Percentiles rank a stretch among this genome's conserved stretches.
phyloP scores from a whole-genome alignment of 1,139 yeast species.

The Suhomyces wounanorum region DNA sequence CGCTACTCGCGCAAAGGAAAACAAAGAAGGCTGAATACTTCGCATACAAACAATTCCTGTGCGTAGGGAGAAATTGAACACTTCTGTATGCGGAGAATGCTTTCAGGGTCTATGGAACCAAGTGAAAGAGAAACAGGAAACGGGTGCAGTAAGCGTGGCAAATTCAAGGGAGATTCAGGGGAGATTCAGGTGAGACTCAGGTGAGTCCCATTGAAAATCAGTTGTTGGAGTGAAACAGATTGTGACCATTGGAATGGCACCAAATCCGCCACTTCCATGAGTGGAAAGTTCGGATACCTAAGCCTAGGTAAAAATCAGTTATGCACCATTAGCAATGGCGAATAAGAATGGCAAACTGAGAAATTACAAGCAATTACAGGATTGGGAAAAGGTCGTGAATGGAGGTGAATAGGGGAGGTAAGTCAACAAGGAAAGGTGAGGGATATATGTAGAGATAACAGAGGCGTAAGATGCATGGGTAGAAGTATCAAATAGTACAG shows the following conservation, averaged over 20 bases:
- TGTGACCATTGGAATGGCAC: too few species aligned
- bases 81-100: too few species aligned
- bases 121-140: too few species aligned
- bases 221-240: too few species aligned
- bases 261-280: not conserved
- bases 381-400: conserved; percentile 2
- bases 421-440: conserved; percentile 3
- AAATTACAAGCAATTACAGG: not conserved
- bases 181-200: too few species aligned
- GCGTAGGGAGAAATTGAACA: too few species aligned
- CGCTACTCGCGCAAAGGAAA: not conserved
- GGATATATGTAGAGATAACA: not conserved
- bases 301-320: not conserved
- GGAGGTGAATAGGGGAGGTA: conserved; percentile 1
- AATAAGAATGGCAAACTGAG: not conserved
- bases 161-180: too few species aligned
- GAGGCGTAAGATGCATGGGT: not conserved
- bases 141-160: too few species aligned
- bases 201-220: too few species aligned
- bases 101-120: too few species aligned
- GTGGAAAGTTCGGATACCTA: not conserved
- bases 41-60: not conserved
- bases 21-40: not conserved
- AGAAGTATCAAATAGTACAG: conserved; percentile 4
- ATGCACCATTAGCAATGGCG: not conserved